Percentiles rank a stretch among this genome's conserved stretches.
These are phyloP conservation scores for Geoglossum cookeanum DNA, from an alignment of 2,329 filamentous ascomycete species.

Conservation along the genomic window DNA sequence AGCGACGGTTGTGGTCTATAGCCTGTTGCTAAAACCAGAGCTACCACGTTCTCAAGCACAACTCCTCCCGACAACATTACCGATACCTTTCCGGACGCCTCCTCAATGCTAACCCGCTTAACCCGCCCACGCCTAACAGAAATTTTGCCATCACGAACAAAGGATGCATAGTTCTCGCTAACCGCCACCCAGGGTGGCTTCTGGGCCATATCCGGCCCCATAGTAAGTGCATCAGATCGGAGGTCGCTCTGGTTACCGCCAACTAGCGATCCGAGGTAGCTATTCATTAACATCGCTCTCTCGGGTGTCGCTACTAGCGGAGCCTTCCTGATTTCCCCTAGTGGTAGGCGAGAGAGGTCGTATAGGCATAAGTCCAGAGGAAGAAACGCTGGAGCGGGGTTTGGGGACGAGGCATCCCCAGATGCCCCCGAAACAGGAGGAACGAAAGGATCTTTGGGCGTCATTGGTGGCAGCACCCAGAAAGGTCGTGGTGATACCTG, in stretches of 20 bases:
- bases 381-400: constrained; percentile 34
- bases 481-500: constrained; percentile 51
- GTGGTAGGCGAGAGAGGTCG: constrained; percentile 43
- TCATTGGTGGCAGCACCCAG: constrained; percentile 47
- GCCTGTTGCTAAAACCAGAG: constrained; percentile 56
- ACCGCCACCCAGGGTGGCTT: constrained; percentile 48
- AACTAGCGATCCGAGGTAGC: constrained; percentile 24
- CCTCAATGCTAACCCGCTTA: not conserved
- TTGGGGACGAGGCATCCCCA: not conserved
- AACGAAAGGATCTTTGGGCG: constrained; percentile 15
- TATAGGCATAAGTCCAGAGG: constrained; percentile 57
- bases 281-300: constrained; percentile 34
- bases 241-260: constrained; percentile 26
- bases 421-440: constrained; percentile 14
- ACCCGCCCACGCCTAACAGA: constrained; percentile 26
- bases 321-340: constrained; percentile 37
- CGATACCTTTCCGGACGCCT: not conserved
- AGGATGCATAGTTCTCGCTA: constrained; percentile 54
- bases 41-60: constrained; percentile 36
- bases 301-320: constrained; percentile 45
- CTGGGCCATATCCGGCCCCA: constrained; percentile 22
- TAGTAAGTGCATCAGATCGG: constrained; percentile 19
- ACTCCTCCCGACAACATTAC: constrained; percentile 1
- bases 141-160: constrained; percentile 47
- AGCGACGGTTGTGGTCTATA: constrained; percentile 47